Conservation (phyloP, 495 filamentous ascomycete species). For the Tuber umbilicatum region DNA sequence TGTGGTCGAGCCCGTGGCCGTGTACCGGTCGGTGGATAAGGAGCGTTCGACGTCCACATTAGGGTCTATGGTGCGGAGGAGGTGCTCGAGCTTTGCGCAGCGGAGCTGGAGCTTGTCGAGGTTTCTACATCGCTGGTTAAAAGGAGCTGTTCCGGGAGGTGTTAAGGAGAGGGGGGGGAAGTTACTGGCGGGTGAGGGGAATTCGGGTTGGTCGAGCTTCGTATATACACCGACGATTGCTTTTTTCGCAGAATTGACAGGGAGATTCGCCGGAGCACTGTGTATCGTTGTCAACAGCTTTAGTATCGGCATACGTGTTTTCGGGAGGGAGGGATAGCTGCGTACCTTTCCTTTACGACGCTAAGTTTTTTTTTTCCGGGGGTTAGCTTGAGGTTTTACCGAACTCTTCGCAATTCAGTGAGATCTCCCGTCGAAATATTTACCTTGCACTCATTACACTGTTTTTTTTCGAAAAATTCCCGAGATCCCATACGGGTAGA, state of each 20-base stretch:
- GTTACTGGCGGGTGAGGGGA: slow-evolving; percentile 42
- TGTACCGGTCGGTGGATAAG: slow-evolving; percentile 22
- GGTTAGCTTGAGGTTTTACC: slow-evolving; percentile 13
- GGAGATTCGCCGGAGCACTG: slow-evolving; percentile 41
- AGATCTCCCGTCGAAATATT: background rate
- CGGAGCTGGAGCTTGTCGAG: slow-evolving; percentile 41
- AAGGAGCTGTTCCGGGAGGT: background rate
- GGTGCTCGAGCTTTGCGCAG: slow-evolving; percentile 37
- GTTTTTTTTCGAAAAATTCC: background rate
- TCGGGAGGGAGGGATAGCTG: background rate
- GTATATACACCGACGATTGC: slow-evolving; percentile 39
- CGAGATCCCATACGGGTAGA: slow-evolving; percentile 9
- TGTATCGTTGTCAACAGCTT: slow-evolving; percentile 8
- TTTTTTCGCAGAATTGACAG: slow-evolving; percentile 39
- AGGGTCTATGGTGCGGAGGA: slow-evolving; percentile 41
- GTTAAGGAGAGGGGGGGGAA: background rate
- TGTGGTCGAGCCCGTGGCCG: slow-evolving; percentile 10
- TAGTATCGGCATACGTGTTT: too few species aligned
- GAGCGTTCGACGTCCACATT: slow-evolving; percentile 40
- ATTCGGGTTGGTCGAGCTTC: slow-evolving; percentile 40
- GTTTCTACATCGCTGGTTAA: slow-evolving; percentile 31
- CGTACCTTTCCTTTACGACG: slow-evolving; percentile 36
- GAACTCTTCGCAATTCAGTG: background rate
- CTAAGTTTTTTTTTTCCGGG: slow-evolving; percentile 15
- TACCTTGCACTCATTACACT: slow-evolving; percentile 40